A percentile compares a stretch with the other conserved stretches of the same genome.
Conservation (phyloP, 2,329 filamentous ascomycete genomes). For the Penicillium sp. region DNA sequence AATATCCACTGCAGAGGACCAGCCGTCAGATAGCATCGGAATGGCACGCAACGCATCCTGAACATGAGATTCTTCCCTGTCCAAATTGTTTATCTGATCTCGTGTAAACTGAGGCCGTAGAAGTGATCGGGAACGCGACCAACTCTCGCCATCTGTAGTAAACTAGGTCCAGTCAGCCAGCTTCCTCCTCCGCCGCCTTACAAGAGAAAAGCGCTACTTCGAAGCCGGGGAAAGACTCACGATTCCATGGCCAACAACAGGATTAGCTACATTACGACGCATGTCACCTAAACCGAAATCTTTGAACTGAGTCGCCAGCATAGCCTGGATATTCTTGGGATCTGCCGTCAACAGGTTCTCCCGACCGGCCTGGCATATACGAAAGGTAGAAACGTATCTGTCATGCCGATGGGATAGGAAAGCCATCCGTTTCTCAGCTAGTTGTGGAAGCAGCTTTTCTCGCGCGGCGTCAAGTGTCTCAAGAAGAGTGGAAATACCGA, state of each 20-base stretch:
- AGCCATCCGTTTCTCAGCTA: background rate
- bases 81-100: constrained; percentile 57
- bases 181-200: too few species aligned
- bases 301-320: constrained; percentile 10
- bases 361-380: background rate
- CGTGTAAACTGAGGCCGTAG: constrained; percentile 57
- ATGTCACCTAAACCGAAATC: constrained; percentile 14
- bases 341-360: background rate
- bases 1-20: constrained; percentile 57
- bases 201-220: too few species aligned
- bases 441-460: background rate
- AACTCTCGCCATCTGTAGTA: constrained; percentile 52
- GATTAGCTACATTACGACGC: constrained; percentile 36
- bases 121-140: constrained; percentile 51
- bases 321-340: constrained; percentile 7
- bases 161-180: constrained; percentile 33
- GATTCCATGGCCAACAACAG: constrained; percentile 53
- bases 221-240: background rate
- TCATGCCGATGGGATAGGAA: background rate
- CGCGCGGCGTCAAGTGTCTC: background rate
- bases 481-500: constrained; percentile 2
- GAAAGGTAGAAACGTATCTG: constrained; percentile 1
- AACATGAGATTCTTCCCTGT: constrained; percentile 65
- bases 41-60: constrained; percentile 55
- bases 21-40: constrained; percentile 60